Percentiles rank a stretch among this genome's conserved stretches.
These are phyloP conservation scores for Cladobotryum mycophilum DNA, from an alignment of 2,329 filamentous ascomycete genomes.

Conservation along the genomic window DNA sequence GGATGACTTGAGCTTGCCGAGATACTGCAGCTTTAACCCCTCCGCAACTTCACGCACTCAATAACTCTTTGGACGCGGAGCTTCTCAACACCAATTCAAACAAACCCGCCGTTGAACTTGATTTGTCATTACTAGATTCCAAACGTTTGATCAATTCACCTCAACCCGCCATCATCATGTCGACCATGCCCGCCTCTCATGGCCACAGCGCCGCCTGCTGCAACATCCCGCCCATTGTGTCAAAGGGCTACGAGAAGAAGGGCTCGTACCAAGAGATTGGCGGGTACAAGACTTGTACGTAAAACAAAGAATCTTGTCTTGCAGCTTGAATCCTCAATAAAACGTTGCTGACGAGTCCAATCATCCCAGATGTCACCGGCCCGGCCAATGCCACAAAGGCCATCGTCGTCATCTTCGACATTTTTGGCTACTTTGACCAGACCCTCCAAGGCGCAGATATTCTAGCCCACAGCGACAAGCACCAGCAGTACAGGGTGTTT, in stretches of 20 bases:
- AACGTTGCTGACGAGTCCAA: slow-evolving; percentile 1
- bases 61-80: too few species aligned
- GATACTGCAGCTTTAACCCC: too few species aligned
- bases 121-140: neutral
- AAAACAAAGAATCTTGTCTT: neutral
- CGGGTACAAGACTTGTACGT: slow-evolving; percentile 46
- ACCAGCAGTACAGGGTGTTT: slow-evolving; percentile 72
- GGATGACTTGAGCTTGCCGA: too few species aligned
- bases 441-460: slow-evolving; percentile 66
- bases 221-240: slow-evolving; percentile 52
- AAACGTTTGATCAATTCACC: too few species aligned
- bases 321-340: neutral
- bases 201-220: slow-evolving; percentile 53
- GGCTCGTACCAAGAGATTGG: slow-evolving; percentile 52
- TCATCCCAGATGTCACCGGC: slow-evolving; percentile 42
- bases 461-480: slow-evolving; percentile 47
- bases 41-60: too few species aligned
- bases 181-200: slow-evolving; percentile 44
- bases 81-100: too few species aligned
- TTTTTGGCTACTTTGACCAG: slow-evolving; percentile 66
- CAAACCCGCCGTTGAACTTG: neutral
- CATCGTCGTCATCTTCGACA: slow-evolving; percentile 58
- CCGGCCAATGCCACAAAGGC: slow-evolving; percentile 47
- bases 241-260: slow-evolving; percentile 48
- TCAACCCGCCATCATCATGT: slow-evolving; percentile 32